These are phyloP conservation scores for Saksenaea oblongispora DNA, from an alignment of 371 early-diverging fungal species.

Conservation along the genomic window DNA sequence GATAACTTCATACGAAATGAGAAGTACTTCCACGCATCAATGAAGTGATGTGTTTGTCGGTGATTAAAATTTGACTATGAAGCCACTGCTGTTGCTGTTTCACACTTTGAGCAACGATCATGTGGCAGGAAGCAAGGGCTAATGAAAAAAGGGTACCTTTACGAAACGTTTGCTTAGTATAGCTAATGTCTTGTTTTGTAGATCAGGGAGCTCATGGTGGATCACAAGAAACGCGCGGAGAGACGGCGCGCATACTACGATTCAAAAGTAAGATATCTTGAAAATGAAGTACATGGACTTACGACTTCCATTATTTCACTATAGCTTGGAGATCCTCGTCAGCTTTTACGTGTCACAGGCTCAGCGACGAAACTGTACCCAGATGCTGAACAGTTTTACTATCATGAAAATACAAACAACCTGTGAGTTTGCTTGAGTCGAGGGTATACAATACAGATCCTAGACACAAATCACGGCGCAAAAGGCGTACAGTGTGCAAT, in stretches of 20 bases:
- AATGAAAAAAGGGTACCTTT: constrained; percentile 46
- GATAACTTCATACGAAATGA: not conserved
- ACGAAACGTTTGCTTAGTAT: not conserved
- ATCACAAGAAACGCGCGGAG: constrained; percentile 59
- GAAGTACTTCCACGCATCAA: no score
- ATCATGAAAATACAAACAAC: constrained; percentile 52
- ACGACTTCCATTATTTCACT: not conserved
- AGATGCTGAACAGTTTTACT: constrained; percentile 55
- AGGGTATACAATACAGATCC: constrained; percentile 1
- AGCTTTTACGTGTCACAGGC: constrained; percentile 58
- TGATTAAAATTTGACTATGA: not conserved
- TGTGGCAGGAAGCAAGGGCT: constrained; percentile 50
- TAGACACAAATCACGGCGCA: not conserved
- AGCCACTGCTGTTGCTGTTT: not conserved
- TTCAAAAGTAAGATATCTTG: constrained; percentile 41
- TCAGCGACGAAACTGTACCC: constrained; percentile 50
- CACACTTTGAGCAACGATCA: constrained; percentile 9
- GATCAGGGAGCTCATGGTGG: constrained; percentile 58
- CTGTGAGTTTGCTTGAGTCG: constrained; percentile 36
- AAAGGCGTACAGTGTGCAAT: not conserved
- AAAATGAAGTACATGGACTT: not conserved
- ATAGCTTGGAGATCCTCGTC: constrained; percentile 62
- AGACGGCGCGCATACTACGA: constrained; percentile 60
- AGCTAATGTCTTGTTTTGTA: constrained; percentile 7
- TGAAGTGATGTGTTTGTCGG: not conserved